These are phyloP conservation scores for Podospora pseudoanserina DNA, from an alignment of 495 filamentous ascomycete genomes.

Conservation along the genomic window DNA sequence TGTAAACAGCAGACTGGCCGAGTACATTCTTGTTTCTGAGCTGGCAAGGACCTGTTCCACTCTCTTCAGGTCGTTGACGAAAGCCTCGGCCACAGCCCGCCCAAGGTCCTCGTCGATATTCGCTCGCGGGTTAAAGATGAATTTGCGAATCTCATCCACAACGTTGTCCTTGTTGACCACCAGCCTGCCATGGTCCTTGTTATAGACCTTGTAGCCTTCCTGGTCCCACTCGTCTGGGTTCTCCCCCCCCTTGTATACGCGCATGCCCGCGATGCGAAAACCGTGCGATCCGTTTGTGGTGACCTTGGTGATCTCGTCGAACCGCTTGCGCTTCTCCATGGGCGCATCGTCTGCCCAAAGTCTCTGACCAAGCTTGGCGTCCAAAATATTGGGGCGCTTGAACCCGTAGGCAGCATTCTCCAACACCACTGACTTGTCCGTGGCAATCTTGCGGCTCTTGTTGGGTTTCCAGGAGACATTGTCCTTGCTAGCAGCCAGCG, in stretches of 20 bases:
- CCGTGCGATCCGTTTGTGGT: constrained; percentile 80
- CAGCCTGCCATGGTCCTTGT: constrained; percentile 79
- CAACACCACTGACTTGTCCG: constrained; percentile 76
- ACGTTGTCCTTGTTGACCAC: constrained; percentile 68
- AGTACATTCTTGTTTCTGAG: constrained; percentile 91
- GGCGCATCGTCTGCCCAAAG: constrained; percentile 84
- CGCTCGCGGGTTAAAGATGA: constrained; percentile 62
- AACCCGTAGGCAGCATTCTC: constrained; percentile 83
- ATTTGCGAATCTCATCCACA: constrained; percentile 68
- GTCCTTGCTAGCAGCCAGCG: constrained; percentile 22
- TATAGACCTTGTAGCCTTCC: constrained; percentile 66
- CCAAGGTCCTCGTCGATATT: constrained; percentile 53
- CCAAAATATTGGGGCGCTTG: constrained; percentile 84
- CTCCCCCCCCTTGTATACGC: constrained; percentile 69
- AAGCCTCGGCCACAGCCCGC: constrained; percentile 56
- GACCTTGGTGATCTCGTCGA: constrained; percentile 72
- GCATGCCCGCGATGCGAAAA: constrained; percentile 92
- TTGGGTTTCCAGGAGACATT: constrained; percentile 36
- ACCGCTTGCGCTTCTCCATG: constrained; percentile 67
- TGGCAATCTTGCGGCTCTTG: constrained; percentile 57
- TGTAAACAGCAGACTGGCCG: constrained; percentile 80
- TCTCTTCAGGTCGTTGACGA: constrained; percentile 62
- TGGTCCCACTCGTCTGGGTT: constrained; percentile 44
- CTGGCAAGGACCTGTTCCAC: constrained; percentile 63
- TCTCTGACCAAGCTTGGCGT: constrained; percentile 83